phyloP scores from a whole-genome alignment of 176 grass and related monocot genomes.

The maize (Zea mays) region Zm-B73-REFERENCE-NAM-5.0 NC_050104.1:159355001-159355500 shows the following conservation, averaged over 20 bases:
- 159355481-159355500: not conserved
- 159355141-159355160: too few relatives aligned
- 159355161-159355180: too few relatives aligned
- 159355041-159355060: too few relatives aligned
- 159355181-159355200: too few relatives aligned
- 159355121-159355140: too few relatives aligned
- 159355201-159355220: not conserved
- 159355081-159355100: too few relatives aligned
- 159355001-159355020: too few relatives aligned
- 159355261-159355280: slow-evolving; percentile 97
- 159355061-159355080: too few relatives aligned
- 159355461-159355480: not conserved
- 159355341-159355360: slow-evolving; percentile 98
- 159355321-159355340: slow-evolving; percentile 99
- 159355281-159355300: slow-evolving; percentile 95
- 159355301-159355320: slow-evolving; percentile 93
- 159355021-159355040: too few relatives aligned
- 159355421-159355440: slow-evolving; percentile 92
- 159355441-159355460: not conserved
- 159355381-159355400: slow-evolving; percentile 90
- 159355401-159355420: slow-evolving; percentile 76
- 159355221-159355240: slow-evolving; percentile 11
- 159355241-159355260: slow-evolving; percentile 71
- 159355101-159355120: too few relatives aligned
- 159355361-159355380: slow-evolving; percentile 83